Conservation (phyloP, 108 stramenopile species). For the Pseudonitzschia multistriata region DNA sequence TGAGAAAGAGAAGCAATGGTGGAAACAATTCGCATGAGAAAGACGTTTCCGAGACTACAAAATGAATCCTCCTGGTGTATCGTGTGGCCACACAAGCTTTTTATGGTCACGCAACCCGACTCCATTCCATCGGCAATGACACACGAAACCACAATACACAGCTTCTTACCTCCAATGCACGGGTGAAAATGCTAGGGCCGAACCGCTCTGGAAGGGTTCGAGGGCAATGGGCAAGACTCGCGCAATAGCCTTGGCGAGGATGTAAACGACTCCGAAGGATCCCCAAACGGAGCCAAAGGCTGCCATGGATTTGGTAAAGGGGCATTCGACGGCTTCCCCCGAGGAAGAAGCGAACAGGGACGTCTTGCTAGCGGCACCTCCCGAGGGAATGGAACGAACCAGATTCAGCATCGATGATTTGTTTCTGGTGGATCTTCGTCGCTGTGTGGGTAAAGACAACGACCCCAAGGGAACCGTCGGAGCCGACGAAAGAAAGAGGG, state of each 20-base stretch:
- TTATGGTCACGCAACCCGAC: too few species aligned
- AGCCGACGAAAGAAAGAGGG: not conserved
- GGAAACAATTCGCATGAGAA: too few species aligned
- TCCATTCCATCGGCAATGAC: too few species aligned
- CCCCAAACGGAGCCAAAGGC: conserved; percentile 73
- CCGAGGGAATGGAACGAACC: not conserved
- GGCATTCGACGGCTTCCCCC: conserved; percentile 5
- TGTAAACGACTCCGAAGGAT: conserved; percentile 78
- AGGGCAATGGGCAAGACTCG: conserved; percentile 90
- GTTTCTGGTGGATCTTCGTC: too few species aligned
- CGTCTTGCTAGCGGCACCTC: not conserved
- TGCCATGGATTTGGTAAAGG: conserved; percentile 12
- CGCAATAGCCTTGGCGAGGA: conserved; percentile 83
- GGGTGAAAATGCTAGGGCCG: conserved; percentile 47
- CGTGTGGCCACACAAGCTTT: too few species aligned
- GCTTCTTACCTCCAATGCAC: conserved; percentile 68
- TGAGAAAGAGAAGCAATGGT: too few species aligned
- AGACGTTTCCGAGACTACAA: too few species aligned
- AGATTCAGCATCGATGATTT: not conserved
- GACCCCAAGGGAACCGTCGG: not conserved
- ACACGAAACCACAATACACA: not conserved
- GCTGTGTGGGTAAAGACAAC: not conserved
- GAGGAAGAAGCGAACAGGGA: not conserved
- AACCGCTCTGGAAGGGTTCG: conserved; percentile 69
- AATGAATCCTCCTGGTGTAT: too few species aligned